phyloP scores from a whole-genome alignment of 2,329 filamentous ascomycete genomes.

The Pseudopyricularia cyperi region DNA sequence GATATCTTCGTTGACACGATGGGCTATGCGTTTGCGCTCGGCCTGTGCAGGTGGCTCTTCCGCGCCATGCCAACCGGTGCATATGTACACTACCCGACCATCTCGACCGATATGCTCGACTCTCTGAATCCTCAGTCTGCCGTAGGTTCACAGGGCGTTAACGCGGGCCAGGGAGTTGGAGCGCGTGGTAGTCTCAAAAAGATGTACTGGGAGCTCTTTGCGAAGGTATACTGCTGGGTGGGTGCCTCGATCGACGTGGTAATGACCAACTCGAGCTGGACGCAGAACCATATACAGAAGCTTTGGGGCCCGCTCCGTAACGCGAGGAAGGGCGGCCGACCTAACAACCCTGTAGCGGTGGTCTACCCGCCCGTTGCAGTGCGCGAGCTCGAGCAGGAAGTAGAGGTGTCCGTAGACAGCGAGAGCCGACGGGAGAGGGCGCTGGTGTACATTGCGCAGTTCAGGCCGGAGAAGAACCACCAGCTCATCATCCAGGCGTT shows the following conservation, averaged over 20 bases:
- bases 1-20: conserved; percentile 96
- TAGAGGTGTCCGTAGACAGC: conserved; percentile 57
- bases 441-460: conserved; percentile 90
- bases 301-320: conserved; percentile 58
- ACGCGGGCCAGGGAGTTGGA: conserved; percentile 71
- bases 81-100: conserved; percentile 97
- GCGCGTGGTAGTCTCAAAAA: conserved; percentile 59
- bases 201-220: conserved; percentile 79
- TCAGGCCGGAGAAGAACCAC: conserved; percentile 96
- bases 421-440: conserved; percentile 58
- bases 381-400: conserved; percentile 61
- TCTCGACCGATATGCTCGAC: conserved; percentile 92
- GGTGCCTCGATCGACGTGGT: conserved; percentile 81
- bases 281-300: conserved; percentile 64
- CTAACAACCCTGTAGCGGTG: conserved; percentile 48
- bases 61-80: conserved; percentile 69
- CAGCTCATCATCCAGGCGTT: conserved; percentile 76
- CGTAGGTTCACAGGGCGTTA: conserved; percentile 56
- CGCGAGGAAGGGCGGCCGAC: conserved; percentile 17
- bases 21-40: conserved; percentile 89
- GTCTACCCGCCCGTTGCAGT: conserved; percentile 92
- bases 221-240: conserved; percentile 66
- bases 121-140: conserved; percentile 54
- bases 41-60: conserved; percentile 72
- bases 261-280: conserved; percentile 98